Percentiles rank a stretch among this genome's conserved stretches.
These are phyloP conservation scores for Solanum hybrid DNA, from an alignment of 305 asterid species.

Conservation along the genomic window DNA sequence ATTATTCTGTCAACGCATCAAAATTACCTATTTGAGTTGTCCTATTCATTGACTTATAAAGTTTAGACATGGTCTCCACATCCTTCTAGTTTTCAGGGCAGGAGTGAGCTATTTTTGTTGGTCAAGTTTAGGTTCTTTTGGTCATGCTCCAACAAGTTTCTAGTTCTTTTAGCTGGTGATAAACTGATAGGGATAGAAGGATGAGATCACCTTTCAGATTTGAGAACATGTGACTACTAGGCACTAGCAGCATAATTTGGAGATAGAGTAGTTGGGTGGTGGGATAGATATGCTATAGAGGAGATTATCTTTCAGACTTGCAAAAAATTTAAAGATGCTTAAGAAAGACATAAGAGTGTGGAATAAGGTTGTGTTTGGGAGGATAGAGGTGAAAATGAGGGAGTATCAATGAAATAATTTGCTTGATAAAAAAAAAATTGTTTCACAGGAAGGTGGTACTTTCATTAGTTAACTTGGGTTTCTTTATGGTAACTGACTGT, in stretches of 20 bases:
- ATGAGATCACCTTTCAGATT: background rate
- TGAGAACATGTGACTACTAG: background rate
- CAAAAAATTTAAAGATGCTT: background rate
- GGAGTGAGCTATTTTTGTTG: background rate
- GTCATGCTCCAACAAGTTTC: background rate
- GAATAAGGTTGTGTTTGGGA: background rate
- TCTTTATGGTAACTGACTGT: background rate
- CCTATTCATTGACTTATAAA: background rate
- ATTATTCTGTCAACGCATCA: background rate
- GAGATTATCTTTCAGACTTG: background rate
- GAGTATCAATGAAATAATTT: background rate
- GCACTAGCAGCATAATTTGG: background rate
- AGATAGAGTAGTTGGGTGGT: background rate
- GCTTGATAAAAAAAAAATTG: background rate
- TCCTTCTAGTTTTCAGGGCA: background rate
- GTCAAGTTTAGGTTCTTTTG: background rate
- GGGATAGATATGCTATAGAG: background rate
- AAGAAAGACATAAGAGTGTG: background rate
- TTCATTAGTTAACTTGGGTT: background rate
- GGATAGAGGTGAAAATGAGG: background rate
- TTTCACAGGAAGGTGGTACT: background rate
- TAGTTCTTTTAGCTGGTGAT: background rate
- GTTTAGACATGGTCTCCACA: background rate
- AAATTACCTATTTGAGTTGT: background rate
- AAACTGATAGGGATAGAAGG: background rate